Conservation (phyloP, 441 rosid species). For the Populus tomentosa region DNA sequence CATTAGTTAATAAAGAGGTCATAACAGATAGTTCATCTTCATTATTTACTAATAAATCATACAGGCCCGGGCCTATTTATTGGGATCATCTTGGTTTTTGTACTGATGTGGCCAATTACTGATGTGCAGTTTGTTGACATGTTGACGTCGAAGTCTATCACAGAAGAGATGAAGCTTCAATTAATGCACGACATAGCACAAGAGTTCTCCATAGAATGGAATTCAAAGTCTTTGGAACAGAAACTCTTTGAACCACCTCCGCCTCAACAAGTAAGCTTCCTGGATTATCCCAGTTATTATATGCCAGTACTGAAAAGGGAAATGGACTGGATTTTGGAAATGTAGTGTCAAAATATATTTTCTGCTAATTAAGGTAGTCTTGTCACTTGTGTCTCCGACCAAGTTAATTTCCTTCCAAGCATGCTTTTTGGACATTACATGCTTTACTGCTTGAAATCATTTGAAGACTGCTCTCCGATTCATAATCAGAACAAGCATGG, state of each 20-base stretch:
- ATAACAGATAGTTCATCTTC: background rate
- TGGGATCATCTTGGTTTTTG: background rate
- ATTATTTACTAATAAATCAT: background rate
- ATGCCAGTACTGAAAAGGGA: background rate
- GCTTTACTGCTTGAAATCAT: no score
- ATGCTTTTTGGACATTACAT: no score
- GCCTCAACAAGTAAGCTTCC: conserved; percentile 38
- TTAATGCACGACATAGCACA: conserved; percentile 49
- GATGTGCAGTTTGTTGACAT: conserved; percentile 46
- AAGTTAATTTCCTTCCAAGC: no score
- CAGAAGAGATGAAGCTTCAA: conserved; percentile 67
- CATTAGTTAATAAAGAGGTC: conserved; percentile 55
- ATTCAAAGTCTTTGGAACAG: conserved; percentile 46
- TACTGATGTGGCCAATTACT: conserved; percentile 5
- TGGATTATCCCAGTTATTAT: background rate
- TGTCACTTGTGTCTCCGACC: no score
- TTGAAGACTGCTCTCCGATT: background rate
- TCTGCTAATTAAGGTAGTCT: background rate
- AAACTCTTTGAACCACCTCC: conserved; percentile 17
- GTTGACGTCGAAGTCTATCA: conserved; percentile 34
- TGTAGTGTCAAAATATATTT: background rate
- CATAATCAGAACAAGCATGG: background rate
- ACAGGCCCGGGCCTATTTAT: no score
- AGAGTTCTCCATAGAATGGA: conserved; percentile 62
- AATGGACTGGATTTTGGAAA: background rate